Evolutionary conservation across 1,139 yeast genomes (phyloP).

Genomic region (Candida sp.): DNA sequence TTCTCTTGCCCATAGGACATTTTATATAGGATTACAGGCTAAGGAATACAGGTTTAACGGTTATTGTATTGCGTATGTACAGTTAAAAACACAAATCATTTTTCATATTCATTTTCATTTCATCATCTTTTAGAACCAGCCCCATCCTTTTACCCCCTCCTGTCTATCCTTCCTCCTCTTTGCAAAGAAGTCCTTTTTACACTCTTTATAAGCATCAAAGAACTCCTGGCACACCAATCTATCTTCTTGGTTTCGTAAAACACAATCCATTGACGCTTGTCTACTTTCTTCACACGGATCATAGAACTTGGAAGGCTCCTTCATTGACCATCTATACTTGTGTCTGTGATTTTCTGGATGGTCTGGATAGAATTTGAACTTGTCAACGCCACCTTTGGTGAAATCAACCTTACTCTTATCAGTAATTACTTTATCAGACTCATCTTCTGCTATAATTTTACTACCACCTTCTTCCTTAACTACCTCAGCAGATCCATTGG

Average conservation of each 20-base stretch:
- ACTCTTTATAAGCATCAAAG: conserved; percentile 90
- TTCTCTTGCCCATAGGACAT: too few relatives aligned
- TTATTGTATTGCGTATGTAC: not conserved
- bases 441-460: too few relatives aligned
- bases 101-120: not conserved
- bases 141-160: conserved; percentile 47
- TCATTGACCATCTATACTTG: conserved; percentile 57
- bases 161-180: conserved; percentile 35
- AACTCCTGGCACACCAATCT: conserved; percentile 77
- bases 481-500: too few relatives aligned
- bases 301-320: conserved; percentile 79
- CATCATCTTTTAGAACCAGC: conserved; percentile 16
- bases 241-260: conserved; percentile 72
- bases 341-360: conserved; percentile 63
- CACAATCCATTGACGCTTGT: conserved; percentile 79
- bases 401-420: conserved; percentile 54
- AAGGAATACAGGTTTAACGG: not conserved
- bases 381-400: conserved; percentile 49
- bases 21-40: too few relatives aligned
- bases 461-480: too few relatives aligned
- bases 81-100: too few relatives aligned
- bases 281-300: conserved; percentile 94
- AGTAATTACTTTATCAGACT: conserved; percentile 29
- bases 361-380: conserved; percentile 79
- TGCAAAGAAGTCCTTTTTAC: conserved; percentile 75